Evolutionary conservation across 371 early-diverging fungal genomes (phyloP).

Genomic region (Mortierella sp.): DNA sequence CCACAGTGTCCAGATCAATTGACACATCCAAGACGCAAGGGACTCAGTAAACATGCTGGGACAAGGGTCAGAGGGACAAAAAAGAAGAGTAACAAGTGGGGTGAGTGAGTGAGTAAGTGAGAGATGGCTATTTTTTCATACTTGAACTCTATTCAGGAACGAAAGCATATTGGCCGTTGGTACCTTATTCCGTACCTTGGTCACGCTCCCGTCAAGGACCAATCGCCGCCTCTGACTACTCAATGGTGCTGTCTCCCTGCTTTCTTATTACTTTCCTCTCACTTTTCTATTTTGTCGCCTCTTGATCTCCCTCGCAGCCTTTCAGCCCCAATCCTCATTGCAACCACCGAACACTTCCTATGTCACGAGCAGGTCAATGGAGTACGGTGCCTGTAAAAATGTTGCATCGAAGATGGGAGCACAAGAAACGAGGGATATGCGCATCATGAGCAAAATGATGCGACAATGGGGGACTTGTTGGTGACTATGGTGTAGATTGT

Average conservation of each 20-base stretch:
- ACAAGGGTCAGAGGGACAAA: not conserved
- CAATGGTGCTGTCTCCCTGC: not conserved
- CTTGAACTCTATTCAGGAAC: conserved; percentile 9
- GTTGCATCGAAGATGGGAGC: not conserved
- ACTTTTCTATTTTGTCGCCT: not conserved
- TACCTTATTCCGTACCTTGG: not conserved
- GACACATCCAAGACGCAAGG: no score
- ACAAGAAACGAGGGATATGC: not conserved
- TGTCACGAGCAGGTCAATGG: not conserved
- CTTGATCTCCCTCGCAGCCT: not conserved
- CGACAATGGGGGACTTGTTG: not conserved
- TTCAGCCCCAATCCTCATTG: not conserved
- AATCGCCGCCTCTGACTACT: not conserved
- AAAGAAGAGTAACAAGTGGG: not conserved
- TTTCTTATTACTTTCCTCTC: not conserved
- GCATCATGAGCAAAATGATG: not conserved
- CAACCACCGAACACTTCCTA: not conserved
- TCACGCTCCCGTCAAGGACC: conserved; percentile 11
- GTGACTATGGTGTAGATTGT: not conserved
- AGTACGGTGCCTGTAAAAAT: not conserved
- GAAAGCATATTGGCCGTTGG: not conserved
- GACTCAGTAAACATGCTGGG: not conserved
- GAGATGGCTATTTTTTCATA: not conserved
- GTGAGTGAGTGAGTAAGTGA: not conserved
- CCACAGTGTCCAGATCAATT: no score